Evolutionary conservation across 2,329 filamentous ascomycete genomes (phyloP).

Genomic region (Aspergillus unguis): DNA sequence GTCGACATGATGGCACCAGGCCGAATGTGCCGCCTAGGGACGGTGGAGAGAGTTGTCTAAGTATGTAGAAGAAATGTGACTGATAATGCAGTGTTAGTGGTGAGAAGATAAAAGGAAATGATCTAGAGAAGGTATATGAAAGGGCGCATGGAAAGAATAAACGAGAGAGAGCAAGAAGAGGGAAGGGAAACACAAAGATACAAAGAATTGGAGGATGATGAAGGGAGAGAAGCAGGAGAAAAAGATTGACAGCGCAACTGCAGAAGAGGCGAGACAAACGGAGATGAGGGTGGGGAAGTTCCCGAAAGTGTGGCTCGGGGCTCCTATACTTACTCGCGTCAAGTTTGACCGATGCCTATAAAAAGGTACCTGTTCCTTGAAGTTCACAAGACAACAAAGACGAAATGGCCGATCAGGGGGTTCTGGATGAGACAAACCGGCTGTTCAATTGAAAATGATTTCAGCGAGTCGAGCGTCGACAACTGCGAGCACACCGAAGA

Average conservation of each 20-base stretch:
- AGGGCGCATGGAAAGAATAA: too few relatives aligned
- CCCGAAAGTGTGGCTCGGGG: constrained; percentile 2
- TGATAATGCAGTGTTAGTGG: background rate
- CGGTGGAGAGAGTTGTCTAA: background rate
- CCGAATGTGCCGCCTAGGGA: constrained; percentile 9
- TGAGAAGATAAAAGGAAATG: background rate
- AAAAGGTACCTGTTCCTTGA: too few relatives aligned
- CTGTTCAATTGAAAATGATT: background rate
- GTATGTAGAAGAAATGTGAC: background rate
- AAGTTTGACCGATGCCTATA: too few relatives aligned
- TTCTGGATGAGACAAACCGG: background rate
- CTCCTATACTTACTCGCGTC: constrained; percentile 6
- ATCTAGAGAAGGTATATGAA: too few relatives aligned
- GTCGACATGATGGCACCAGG: constrained; percentile 37
- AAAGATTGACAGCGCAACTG: constrained; percentile 5
- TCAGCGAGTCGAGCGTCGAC: background rate
- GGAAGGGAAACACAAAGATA: background rate
- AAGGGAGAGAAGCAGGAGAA: constrained; percentile 9
- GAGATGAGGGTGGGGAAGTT: constrained; percentile 11
- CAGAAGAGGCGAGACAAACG: constrained; percentile 8
- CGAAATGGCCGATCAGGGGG: background rate
- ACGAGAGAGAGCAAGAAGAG: background rate
- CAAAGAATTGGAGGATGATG: background rate
- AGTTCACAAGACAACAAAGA: background rate
- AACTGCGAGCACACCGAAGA: background rate